Evolutionary conservation across 2,329 filamentous ascomycete genomes (phyloP), one percentile per base, ranked within the genome.

Genomic region (Trichocomaceae sp.): DNA sequence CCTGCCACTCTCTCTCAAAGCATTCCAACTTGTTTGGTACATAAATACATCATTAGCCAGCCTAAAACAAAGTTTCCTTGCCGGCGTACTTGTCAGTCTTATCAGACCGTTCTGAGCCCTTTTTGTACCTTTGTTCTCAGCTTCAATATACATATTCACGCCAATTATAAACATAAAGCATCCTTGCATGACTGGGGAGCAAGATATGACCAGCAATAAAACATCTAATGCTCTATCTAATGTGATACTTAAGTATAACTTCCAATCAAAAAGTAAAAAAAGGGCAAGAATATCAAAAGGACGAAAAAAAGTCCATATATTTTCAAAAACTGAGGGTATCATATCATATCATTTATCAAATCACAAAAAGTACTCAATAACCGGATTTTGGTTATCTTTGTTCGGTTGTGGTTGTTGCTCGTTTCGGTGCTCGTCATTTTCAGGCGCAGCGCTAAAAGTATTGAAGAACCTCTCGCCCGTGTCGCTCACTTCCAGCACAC

Each of bases 381-480:
- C 79, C 57, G 83, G 82, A 63, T 80, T 81, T 73, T 90, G 90
- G 56, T 93, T 89, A 64, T 82, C 80, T 57, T 83, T 82, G 54
- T 74, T 76, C 66, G 83, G 81, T 58, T 83, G 81, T 57, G 85
- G 82, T 70, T 93, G 89, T 65, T 87, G 81, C 68, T 96, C 90
- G 66, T 75, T 74, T 52, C 95, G 88, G 69, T 95, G 88, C 62
- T 86, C 75, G 69, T 97, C 92, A 66, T 99, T 74, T 72, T 99
- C 93, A 2, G 93, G 93, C 26, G 93, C 92, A 3, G 93, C 93
- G 55, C 95, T 90, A 70, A 99, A 99, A 22, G 97, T 91, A 69
- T 99, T 99, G 78, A 97, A 99, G 72, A 89, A 96, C 57, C 92
- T 80, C 72, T 96, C 90, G 37, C 93, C 92, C 0, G 86, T 86